Percentiles rank a stretch among this genome's conserved stretches.
phyloP scores from a whole-genome alignment of 495 filamentous ascomycete genomes.

The Tuber aestivum region DNA sequence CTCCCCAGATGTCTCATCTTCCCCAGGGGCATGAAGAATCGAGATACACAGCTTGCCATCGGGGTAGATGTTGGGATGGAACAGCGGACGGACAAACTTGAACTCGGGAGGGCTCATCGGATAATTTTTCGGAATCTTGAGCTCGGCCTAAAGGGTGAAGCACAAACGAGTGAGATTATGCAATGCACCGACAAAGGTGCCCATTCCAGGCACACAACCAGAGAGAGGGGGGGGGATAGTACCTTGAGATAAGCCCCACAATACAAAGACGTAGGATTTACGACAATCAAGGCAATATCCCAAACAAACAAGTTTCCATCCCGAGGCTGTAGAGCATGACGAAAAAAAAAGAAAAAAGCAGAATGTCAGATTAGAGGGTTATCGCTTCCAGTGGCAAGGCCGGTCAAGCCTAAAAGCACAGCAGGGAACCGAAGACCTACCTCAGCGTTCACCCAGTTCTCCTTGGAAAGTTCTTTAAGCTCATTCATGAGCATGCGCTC shows the following conservation, averaged over 20 bases:
- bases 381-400: neutral
- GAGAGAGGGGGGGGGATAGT: conserved; percentile 26
- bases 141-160: conserved; percentile 53
- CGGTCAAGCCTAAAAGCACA: neutral
- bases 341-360: conserved; percentile 7
- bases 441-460: conserved; percentile 90
- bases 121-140: conserved; percentile 85
- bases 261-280: conserved; percentile 86
- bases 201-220: neutral
- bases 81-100: conserved; percentile 71
- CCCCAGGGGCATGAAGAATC: conserved; percentile 86
- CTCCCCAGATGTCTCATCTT: conserved; percentile 88
- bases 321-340: conserved; percentile 52
- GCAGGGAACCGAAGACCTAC: conserved; percentile 46
- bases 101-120: conserved; percentile 90
- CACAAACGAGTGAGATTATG: neutral
- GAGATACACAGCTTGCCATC: conserved; percentile 93
- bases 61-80: conserved; percentile 88
- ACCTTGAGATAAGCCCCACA: conserved; percentile 86
- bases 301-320: conserved; percentile 74
- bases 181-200: conserved; percentile 11
- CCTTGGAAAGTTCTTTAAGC: conserved; percentile 71
- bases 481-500: conserved; percentile 85
- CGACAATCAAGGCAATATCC: conserved; percentile 80
- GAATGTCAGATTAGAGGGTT: neutral